A percentile compares a stretch with the other conserved stretches of the same genome.
phyloP scores from a whole-genome alignment of 148 eudicot species.

The Rhododendron ovatum region DNA sequence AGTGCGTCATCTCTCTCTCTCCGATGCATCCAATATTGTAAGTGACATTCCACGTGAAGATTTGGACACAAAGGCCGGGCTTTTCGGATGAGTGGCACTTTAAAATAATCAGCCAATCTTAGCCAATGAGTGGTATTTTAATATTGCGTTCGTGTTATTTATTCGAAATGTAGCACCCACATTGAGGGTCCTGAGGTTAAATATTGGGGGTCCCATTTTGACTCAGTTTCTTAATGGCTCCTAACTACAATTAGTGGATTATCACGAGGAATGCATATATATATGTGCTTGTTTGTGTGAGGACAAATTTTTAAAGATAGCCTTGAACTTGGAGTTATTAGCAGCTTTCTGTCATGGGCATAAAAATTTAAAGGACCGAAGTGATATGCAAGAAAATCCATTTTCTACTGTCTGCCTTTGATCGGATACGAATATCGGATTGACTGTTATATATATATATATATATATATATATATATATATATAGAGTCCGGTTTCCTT shows the following conservation, averaged over 20 bases:
- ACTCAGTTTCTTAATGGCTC: background rate
- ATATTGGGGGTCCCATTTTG: background rate
- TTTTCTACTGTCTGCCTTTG: background rate
- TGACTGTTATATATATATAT: too few species aligned
- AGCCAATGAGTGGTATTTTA: background rate
- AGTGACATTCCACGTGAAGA: conserved; percentile 32
- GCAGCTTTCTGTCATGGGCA: background rate
- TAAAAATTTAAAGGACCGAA: background rate
- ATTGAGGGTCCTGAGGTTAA: background rate
- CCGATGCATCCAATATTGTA: background rate
- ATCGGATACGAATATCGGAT: too few species aligned
- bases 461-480: too few species aligned
- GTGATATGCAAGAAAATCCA: background rate
- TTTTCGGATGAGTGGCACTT: conserved; percentile 12
- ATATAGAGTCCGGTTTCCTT: too few species aligned
- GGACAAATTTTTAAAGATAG: background rate
- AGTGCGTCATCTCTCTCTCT: background rate
- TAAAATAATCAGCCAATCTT: background rate
- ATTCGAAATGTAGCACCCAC: background rate
- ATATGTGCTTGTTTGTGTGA: background rate
- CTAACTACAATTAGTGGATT: background rate
- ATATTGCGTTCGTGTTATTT: too few species aligned
- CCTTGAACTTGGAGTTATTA: background rate
- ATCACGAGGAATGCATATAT: background rate
- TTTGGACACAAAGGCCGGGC: conserved; percentile 1